phyloP scores from a whole-genome alignment of 2,329 filamentous ascomycete genomes.

The Hymenoscyphus linearis region DNA sequence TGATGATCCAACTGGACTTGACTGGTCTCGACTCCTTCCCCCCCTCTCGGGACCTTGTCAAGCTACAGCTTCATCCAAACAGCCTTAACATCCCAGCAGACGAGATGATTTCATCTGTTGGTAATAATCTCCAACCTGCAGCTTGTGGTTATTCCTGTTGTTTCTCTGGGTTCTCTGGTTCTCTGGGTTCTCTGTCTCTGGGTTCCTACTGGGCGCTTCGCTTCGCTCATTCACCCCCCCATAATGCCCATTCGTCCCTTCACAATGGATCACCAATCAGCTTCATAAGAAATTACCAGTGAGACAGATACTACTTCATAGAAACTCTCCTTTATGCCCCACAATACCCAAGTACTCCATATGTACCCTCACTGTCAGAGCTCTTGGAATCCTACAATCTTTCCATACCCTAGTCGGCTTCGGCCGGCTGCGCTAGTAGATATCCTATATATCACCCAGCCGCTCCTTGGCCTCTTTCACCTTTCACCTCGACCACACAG shows the following conservation, averaged over 20 bases:
- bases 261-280: background rate
- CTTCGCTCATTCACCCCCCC: background rate
- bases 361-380: background rate
- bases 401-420: constrained; percentile 3
- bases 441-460: background rate
- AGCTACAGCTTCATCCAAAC: background rate
- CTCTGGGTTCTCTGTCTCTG: background rate
- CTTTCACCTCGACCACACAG: background rate
- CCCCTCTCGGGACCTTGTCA: background rate
- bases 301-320: background rate
- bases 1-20: too few relatives aligned
- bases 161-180: background rate
- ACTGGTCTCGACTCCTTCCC: background rate
- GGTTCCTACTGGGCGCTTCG: background rate
- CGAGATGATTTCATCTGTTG: background rate
- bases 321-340: background rate
- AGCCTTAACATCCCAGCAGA: background rate
- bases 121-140: background rate
- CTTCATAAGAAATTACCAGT: background rate
- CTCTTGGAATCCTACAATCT: background rate
- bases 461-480: background rate
- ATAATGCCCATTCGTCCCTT: background rate
- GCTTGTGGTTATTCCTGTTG: too few relatives aligned
- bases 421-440: constrained; percentile 9
- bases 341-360: too few relatives aligned